phyloP scores from a whole-genome alignment of 371 early-diverging fungal species.

The Apophysomyces trapeziformis region DNA sequence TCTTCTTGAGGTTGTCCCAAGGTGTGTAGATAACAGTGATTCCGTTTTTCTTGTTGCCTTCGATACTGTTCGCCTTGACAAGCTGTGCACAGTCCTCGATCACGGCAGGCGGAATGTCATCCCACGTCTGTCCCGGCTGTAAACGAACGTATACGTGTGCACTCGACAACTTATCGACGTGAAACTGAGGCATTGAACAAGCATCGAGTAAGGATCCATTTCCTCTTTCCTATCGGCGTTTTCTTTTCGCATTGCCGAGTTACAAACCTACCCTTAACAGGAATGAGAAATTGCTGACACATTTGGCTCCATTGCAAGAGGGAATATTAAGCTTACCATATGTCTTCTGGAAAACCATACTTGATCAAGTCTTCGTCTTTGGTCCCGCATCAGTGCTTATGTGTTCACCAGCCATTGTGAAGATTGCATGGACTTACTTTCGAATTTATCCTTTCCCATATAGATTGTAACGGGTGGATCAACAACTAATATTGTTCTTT shows the following conservation, averaged over 20 bases:
- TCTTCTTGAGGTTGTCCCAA: constrained; percentile 92
- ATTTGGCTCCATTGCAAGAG: too few relatives aligned
- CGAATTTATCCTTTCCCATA: constrained; percentile 98
- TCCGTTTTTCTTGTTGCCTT: constrained; percentile 69
- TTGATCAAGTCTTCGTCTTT: constrained; percentile 94
- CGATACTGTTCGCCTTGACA: constrained; percentile 95
- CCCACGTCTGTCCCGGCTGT: constrained; percentile 76
- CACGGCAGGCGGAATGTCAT: constrained; percentile 73
- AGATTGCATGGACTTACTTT: constrained; percentile 62
- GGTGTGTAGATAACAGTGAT: constrained; percentile 94
- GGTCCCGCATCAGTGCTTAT: not conserved
- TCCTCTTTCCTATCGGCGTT: too few relatives aligned
- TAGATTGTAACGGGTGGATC: constrained; percentile 85
- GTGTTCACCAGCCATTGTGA: not conserved
- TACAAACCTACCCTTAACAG: constrained; percentile 11
- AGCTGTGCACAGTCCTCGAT: constrained; percentile 91
- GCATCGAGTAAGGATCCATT: not conserved
- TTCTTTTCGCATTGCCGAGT: not conserved
- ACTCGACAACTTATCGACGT: constrained; percentile 95
- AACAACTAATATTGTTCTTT: constrained; percentile 48
- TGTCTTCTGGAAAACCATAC: constrained; percentile 91
- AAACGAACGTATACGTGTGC: constrained; percentile 96
- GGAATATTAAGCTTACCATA: constrained; percentile 64
- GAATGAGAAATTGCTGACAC: not conserved
- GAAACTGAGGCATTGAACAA: constrained; percentile 66